Base-by-base conservation (phyloP, 164 flowering plant genomes). In the Taxillus chinensis region DNA sequence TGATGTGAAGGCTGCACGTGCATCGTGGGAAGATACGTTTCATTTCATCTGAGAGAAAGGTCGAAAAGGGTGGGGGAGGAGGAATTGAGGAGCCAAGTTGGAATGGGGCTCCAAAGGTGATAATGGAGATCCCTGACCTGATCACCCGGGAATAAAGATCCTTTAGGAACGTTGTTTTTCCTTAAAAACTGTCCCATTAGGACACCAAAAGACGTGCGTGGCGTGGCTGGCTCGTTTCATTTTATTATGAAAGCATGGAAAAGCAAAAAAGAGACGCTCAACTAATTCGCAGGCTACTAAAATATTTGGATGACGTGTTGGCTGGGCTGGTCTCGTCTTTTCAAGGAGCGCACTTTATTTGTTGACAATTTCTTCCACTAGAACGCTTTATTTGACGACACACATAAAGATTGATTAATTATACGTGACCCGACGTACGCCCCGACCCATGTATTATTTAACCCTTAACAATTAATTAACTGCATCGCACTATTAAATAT, bases 1-100 rank as follows among this genome's bases (percentile, higher is more conserved):
- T 74, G 83, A 71, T 41, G 13, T 12, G 64, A 37, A 60, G 16
- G 42, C 52, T 64, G 65, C 80, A 74, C 72, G 76, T 74, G 80
- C 45, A 69, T 17, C 38, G 68, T 55, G 41, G 59, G 41, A 60
- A 46, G 58, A 55, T 43, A 50, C 55, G 50, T 55, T 50, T 49
- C 4, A 13, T 60, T 59, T 55, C 14, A 56, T 4, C 43, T 9
- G 17, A 49, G 40, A n/a, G 41, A 4, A 56, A 12, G 54, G 14
- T 42, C n/a, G 7, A 41, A 38, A 11, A 55, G 64, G 48, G 17
- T 27, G 57, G 45, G 67, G 67, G 71, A 56, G 49, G 56, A 8
- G 45, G 6, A n/a, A n/a, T 43, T 43, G 10, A 9, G 46, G 10
- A 5, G 10, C 46, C 8, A 0, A 6, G 7, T 43, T 43, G 8